Conservation (phyloP, 2,329 filamentous ascomycete species). For the Xylariaceae sp. region DNA sequence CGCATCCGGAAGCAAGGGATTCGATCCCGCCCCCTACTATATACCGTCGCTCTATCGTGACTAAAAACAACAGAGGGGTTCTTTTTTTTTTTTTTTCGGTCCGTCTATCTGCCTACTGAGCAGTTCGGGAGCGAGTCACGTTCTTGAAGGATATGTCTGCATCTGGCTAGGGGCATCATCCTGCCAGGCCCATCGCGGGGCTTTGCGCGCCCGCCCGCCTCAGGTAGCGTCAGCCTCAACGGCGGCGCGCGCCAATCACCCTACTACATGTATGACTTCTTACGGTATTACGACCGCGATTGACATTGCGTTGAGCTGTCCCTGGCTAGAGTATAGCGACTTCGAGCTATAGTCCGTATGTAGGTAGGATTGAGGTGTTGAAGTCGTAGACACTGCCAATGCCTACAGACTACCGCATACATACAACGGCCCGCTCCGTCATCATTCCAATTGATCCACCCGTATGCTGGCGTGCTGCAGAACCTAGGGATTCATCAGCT, state of each 20-base stretch:
- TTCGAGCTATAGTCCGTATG: neutral
- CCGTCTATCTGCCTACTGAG: neutral
- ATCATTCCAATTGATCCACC: constrained; percentile 4
- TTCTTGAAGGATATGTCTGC: constrained; percentile 13
- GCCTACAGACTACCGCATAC: too few species aligned
- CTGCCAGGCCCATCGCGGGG: constrained; percentile 20
- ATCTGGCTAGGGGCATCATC: constrained; percentile 17
- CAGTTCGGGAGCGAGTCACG: constrained; percentile 1
- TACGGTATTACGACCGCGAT: neutral
- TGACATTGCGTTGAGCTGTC: constrained; percentile 11
- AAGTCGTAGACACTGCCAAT: neutral
- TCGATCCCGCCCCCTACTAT: neutral
- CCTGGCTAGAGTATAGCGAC: constrained; percentile 9
- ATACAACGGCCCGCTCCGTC: constrained; percentile 10
- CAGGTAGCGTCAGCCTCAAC: constrained; percentile 20
- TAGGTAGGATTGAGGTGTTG: neutral
- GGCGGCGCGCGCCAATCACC: constrained; percentile 2
- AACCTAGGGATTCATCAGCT: constrained; percentile 23
- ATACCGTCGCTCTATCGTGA: too few species aligned
- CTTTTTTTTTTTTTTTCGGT: neutral
- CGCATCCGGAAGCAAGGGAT: constrained; percentile 1
- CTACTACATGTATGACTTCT: constrained; percentile 8
- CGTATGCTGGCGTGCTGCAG: constrained; percentile 2
- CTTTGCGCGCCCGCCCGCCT: constrained; percentile 14
- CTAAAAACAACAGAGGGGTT: neutral